Conservation (phyloP, 352 stramenopile genomes). For the Phytophthora sp. region DNA sequence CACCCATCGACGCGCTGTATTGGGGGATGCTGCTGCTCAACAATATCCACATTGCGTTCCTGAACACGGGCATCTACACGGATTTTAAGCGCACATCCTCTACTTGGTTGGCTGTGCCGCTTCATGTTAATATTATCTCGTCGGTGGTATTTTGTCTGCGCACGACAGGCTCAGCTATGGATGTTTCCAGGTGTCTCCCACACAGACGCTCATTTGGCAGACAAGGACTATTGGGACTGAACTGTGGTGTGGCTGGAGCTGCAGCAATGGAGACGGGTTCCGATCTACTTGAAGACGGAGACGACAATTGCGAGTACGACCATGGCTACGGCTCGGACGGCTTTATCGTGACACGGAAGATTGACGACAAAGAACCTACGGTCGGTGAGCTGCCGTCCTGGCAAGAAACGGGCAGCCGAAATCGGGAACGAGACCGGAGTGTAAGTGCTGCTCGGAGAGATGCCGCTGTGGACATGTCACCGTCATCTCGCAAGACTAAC, state of each 20-base stretch:
- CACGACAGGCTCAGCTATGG: conserved; percentile 43
- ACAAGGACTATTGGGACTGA: conserved; percentile 34
- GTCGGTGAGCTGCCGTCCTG: conserved; percentile 29
- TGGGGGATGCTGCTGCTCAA: conserved; percentile 86
- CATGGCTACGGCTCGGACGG: conserved; percentile 29
- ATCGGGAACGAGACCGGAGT: conserved; percentile 39
- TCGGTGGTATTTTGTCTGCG: conserved; percentile 71
- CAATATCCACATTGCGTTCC: conserved; percentile 87
- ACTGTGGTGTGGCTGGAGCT: conserved; percentile 39
- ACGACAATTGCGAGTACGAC: conserved; percentile 26
- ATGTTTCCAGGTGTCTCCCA: conserved; percentile 33
- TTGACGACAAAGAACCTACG: conserved; percentile 25
- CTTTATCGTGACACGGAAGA: conserved; percentile 25
- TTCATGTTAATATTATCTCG: conserved; percentile 52
- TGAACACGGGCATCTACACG: conserved; percentile 88
- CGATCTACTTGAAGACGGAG: conserved; percentile 28
- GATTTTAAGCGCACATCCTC: conserved; percentile 78
- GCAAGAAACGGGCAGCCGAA: conserved; percentile 38
- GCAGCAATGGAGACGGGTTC: conserved; percentile 34
- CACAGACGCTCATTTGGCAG: conserved; percentile 7
- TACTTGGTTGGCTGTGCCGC: conserved; percentile 47
- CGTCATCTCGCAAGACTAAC: conserved; percentile 17
- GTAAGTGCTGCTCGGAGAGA: conserved; percentile 23
- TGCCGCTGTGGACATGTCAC: conserved; percentile 24
- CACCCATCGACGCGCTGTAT: conserved; percentile 81